Base-by-base conservation (phyloP, 768 basidiomycete species). In the Crepidotus variabilis region DNA sequence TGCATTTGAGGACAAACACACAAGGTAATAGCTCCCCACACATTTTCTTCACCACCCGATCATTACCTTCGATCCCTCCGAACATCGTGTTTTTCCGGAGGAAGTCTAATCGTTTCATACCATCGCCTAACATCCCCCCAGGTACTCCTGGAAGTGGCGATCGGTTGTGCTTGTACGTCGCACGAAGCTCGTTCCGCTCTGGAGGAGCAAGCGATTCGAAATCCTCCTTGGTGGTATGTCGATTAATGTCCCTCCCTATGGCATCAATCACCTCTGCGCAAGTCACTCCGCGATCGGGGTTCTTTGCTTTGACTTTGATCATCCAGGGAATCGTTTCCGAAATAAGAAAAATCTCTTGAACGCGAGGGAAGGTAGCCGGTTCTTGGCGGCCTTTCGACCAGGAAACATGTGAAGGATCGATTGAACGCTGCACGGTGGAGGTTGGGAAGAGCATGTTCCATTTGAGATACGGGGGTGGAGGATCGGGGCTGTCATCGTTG, bases 371-470 rank as follows among this genome's bases (percentile, higher is more conserved):
- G 3, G 86, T 86, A 18, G 86, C 86, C 6, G 86, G 85, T 58
- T 83, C 78, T 61, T 82, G 78, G 11, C 88, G 81, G 6, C 89
- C 88, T 32, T 72, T 75, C 3, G 80, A 75, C 89, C 89, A 91
- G 0, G 88, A 88, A 21, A 82, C 73, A 39, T 79, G 75, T 2
- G 72, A 59, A 2, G 78, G 74, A 56, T 90, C 89, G n/a, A 73
- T 77, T 3, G 85, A 87, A 55, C 84, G 80, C 61, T 80, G 80
- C 53, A 84, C 83, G 57, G 82, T 76, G 39, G 76, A 79, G 6
- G 86, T 79, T 6, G 75, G 72, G 66, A 84, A 88, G 43, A 87
- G 76, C 84, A 91, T 87, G 69, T 88, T 87, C 87, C 88, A 90
- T 48, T 79, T 81, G 46, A 91, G 71, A 64, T 81, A 80, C 5